Base-by-base conservation (phyloP, 2,329 filamentous ascomycete species). In the Fusarium citri region DNA sequence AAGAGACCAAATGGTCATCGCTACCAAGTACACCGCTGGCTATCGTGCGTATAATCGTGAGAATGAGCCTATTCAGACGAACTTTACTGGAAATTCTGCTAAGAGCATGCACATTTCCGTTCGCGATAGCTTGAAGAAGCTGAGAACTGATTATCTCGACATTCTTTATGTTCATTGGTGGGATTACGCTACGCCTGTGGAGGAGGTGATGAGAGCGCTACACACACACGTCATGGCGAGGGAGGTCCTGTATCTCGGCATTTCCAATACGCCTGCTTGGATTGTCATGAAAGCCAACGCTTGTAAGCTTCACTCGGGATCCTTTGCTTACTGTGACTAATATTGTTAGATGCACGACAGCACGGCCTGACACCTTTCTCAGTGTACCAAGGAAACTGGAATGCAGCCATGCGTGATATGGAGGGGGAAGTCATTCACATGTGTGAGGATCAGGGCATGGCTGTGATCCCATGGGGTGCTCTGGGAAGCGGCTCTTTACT, bases 391-490 rank as follows among this genome's bases (percentile, higher is more conserved):
- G 78, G 78, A 12, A 64, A 69, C 14, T 78, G 75, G 75, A 76
- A 71, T 11, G 73, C 68, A 3, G 57, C 69, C 3, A 28, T 31
- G 6, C 53, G 77, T 2, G 77, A 78, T 26, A 73, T 79, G 31
- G 77, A 79, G 23, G 66, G 71, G 0, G 78, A 79, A 5, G 73
- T 79, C 45, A 71, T 79, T 10, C 77, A 76, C 10, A 79, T 79
- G 77, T 73, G 74, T n/a, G 53, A 68, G 3, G 67, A 75, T n/a
- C 72, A 77, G 10, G 77, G 74, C 2, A 78, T 77, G 86, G 87
- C 78, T 14, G 58, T 87, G 87, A 85, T 85, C 82, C 84, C 59
- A 76, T 83, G 28, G 34, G 53, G 41, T 5, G 54, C 65, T 15
- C 30, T 72, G 10, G 68, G 65, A 1, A 55, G 56, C 4, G 65